Evolutionary conservation across 164 flowering plant species (phyloP), one percentile per base, ranked within the genome.

Genomic region (Sedum album): DNA sequence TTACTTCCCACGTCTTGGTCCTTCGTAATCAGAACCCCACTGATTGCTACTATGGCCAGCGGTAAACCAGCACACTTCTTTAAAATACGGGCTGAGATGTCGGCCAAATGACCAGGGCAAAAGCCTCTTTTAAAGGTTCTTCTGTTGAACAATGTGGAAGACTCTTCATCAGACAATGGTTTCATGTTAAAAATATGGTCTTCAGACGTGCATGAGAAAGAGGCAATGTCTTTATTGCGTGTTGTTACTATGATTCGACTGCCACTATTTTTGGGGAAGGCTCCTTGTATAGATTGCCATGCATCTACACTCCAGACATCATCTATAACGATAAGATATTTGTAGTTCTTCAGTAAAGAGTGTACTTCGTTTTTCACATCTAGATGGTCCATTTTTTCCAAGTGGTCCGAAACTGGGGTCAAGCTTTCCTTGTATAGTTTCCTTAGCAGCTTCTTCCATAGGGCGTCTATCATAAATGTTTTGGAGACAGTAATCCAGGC

Each of bases 271-370:
- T 74, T 39, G 0, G 80, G 80, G 25, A 80, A 67, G 0, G 70
- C 75, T 60, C 60, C 48, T 66, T 67, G 71, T 4, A 79, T 20
- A 0, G 35, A 53, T 21, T 77, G 71, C 79, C 77, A 75, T 8
- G 31, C 68, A 49, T 65, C 20, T 23, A 26, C 21, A 33, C 67
- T 67, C n/a, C n/a, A n/a, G n/a, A n/a, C n/a, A n/a, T n/a, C n/a
- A n/a, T n/a, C n/a, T n/a, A n/a, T n/a, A n/a, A 76, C 79, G 66
- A 79, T 68, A 2, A 74, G 5, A 25, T 75, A 79, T 62, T 73
- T 74, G 66, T 66, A 73, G 26, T 55, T 3, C 11, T 60, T 48
- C 1, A 78, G 69, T 36, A 48, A 48, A 14, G 46, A 23, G 39
- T 42, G 70, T 21, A 73, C 31, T 26, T 21, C 31, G 15, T 68